phyloP scores from a whole-genome alignment of 805 yeast genomes.

The Scheffersomyces stipitis region DNA sequence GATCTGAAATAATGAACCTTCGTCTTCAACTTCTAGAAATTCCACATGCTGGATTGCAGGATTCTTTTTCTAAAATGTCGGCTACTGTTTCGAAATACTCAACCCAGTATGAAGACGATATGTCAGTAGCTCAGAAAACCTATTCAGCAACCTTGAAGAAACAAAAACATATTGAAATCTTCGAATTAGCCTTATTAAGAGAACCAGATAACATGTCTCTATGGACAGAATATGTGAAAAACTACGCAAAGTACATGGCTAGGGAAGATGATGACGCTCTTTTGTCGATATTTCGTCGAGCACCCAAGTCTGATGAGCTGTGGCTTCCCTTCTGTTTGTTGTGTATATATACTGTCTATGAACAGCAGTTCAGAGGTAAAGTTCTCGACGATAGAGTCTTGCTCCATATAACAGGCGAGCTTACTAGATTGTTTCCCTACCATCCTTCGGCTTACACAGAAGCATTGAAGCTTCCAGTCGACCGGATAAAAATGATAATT shows the following conservation, averaged over 20 bases:
- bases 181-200: constrained; percentile 27
- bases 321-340: too few species aligned
- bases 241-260: constrained; percentile 22
- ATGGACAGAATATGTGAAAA: constrained; percentile 36
- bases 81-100: constrained; percentile 33
- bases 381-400: too few species aligned
- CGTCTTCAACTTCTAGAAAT: too few species aligned
- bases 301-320: too few species aligned
- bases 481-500: too few species aligned
- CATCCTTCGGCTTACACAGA: constrained; percentile 27
- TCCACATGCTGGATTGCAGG: constrained; percentile 45
- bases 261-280: too few species aligned
- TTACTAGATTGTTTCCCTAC: constrained; percentile 24
- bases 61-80: constrained; percentile 41
- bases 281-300: too few species aligned
- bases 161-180: constrained; percentile 32
- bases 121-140: constrained; percentile 36
- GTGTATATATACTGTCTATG: too few species aligned
- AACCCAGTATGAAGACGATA: constrained; percentile 29
- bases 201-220: constrained; percentile 8
- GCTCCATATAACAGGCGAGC: too few species aligned
- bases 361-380: too few species aligned
- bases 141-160: constrained; percentile 27
- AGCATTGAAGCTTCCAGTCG: too few species aligned
- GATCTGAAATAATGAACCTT: too few species aligned